Percentiles rank a stretch among this genome's conserved stretches.
These are phyloP conservation scores for Xylaria nigripes DNA, from an alignment of 495 filamentous ascomycete species.

Conservation along the genomic window DNA sequence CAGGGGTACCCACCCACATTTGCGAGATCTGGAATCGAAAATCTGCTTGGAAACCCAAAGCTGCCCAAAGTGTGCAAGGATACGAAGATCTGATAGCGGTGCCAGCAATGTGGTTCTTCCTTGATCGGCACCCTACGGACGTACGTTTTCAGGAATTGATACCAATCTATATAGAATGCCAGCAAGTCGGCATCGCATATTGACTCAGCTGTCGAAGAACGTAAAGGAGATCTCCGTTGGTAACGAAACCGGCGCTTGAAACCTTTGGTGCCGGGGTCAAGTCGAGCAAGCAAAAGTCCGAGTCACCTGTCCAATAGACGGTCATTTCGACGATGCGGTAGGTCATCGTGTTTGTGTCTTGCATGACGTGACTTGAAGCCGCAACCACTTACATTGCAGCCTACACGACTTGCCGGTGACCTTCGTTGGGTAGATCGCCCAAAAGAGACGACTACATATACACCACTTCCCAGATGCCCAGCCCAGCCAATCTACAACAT, in stretches of 20 bases:
- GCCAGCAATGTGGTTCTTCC: not conserved
- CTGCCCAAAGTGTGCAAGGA: not conserved
- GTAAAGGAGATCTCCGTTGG: too few species aligned
- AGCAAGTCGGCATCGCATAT: too few species aligned
- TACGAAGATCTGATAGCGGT: not conserved
- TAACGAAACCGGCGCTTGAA: too few species aligned
- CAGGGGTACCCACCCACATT: too few species aligned
- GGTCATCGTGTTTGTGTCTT: conserved; percentile 1
- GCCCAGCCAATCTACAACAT: too few species aligned
- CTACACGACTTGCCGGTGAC: too few species aligned
- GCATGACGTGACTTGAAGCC: not conserved
- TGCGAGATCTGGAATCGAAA: not conserved
- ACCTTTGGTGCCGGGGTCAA: too few species aligned
- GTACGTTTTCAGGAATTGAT: too few species aligned
- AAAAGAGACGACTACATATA: not conserved
- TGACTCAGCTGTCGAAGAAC: too few species aligned
- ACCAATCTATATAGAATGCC: too few species aligned
- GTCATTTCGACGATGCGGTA: not conserved
- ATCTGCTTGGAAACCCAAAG: not conserved
- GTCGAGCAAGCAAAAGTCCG: not conserved
- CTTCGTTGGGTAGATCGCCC: not conserved
- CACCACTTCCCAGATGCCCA: too few species aligned
- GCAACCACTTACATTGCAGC: not conserved
- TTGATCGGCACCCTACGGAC: too few species aligned
- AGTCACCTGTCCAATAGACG: conserved; percentile 7